Percentiles rank a stretch among this genome's conserved stretches.
phyloP scores from a whole-genome alignment of 371 early-diverging fungal species.

The Lichtheimia ornata region DNA sequence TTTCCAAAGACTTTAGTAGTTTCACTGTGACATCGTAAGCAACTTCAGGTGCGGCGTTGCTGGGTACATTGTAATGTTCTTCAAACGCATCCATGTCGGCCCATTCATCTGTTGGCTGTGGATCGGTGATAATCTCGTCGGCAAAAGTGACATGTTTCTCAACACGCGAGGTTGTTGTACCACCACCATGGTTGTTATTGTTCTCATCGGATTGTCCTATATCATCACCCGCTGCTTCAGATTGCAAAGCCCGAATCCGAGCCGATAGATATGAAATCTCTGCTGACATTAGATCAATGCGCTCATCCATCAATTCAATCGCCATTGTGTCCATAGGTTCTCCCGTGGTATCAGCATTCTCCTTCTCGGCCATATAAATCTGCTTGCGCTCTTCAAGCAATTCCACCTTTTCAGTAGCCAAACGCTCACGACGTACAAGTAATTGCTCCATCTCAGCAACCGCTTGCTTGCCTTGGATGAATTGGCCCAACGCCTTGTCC shows the following conservation, averaged over 20 bases:
- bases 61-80: conserved; percentile 56
- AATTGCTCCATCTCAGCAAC: conserved; percentile 54
- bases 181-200: conserved; percentile 22
- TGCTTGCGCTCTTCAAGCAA: conserved; percentile 71
- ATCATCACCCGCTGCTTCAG: conserved; percentile 66
- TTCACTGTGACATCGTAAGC: conserved; percentile 66
- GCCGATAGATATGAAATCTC: conserved; percentile 79
- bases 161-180: conserved; percentile 7
- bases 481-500: conserved; percentile 58
- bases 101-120: conserved; percentile 41
- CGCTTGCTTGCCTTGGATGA: conserved; percentile 54
- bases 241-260: conserved; percentile 69
- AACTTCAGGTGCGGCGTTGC: conserved; percentile 58
- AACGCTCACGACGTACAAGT: conserved; percentile 55
- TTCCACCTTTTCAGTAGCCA: conserved; percentile 72
- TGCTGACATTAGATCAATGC: conserved; percentile 81
- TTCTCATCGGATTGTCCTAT: conserved; percentile 32
- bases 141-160: conserved; percentile 47
- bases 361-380: conserved; percentile 65
- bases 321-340: conserved; percentile 56
- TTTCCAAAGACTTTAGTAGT: conserved; percentile 68
- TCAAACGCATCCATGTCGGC: conserved; percentile 56
- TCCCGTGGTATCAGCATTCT: conserved; percentile 51
- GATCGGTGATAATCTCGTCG: conserved; percentile 45
- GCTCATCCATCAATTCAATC: conserved; percentile 76